Base-by-base conservation (phyloP, 1,284 basidiomycete species). In the Cryptococcus neoformans region DNA sequence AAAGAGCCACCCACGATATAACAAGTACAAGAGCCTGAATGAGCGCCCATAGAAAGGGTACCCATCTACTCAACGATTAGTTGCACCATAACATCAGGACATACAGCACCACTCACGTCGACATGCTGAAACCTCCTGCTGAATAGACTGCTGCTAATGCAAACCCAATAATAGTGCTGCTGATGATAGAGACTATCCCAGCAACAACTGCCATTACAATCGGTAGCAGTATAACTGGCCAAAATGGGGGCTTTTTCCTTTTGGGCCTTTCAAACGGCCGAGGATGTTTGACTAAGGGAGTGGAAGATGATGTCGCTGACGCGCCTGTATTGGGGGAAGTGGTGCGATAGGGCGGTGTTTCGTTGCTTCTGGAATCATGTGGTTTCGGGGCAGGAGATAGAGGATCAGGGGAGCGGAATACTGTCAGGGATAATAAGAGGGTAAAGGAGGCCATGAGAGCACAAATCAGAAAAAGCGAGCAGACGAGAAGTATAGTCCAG, bases 401-500 rank as follows among this genome's bases (percentile, higher is more conserved):
- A 16, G 16, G 40, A 41, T 11, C 40, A 41, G 12, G 40, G 8
- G 53, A 57, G 11, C 60, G 60, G 52, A 57, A 63, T 66, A 87
- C 89, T 0, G 78, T 74, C 16, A 90, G 57, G 7, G 90, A 78
- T 4, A 90, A 83, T 34, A 90, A 78, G 34, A 89, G 64, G 1
- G 85, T 84, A 62, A 88, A 85, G 0, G 82, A 81, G 36, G 89
- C 89, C 64, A 87, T 85, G 2, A 77, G 58, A 0, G 88, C 88
- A 61, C 85, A 86, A 45, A 87, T 54, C 45, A 87, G 68, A 71
- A 88, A 91, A 47, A 86, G 77, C 1, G 87, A 87, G 2, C 82
- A 82, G 72, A 90, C 84, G 65, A 92, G 85, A 53, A 89, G 80
- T 36, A 92, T 75, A 1, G 84, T 88, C 90, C 90, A 93, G 72